Percentiles rank a stretch among this genome's conserved stretches.
Conservation (phyloP, 2,329 filamentous ascomycete species). For the Aureobasidium sp. region DNA sequence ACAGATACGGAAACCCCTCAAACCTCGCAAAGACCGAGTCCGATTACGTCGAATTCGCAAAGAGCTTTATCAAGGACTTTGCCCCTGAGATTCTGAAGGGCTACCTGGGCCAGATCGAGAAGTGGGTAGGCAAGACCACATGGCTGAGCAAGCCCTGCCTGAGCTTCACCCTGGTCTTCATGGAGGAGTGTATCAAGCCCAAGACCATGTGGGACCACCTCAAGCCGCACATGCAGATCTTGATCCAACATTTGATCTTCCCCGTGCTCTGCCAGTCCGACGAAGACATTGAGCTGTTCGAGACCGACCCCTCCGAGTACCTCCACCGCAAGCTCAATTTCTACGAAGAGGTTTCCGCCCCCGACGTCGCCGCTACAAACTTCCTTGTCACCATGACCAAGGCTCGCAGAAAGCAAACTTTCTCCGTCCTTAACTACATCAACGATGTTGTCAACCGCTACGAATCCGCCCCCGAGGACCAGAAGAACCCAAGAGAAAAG, state of each 20-base stretch:
- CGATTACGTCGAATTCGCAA: conserved; percentile 74
- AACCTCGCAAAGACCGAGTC: conserved; percentile 67
- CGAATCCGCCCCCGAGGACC: conserved; percentile 70
- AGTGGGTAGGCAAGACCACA: conserved; percentile 88
- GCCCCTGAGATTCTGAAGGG: conserved; percentile 94
- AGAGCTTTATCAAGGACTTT: conserved; percentile 82
- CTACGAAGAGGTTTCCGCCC: conserved; percentile 92
- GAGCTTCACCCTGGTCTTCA: conserved; percentile 86
- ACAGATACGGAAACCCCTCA: conserved; percentile 75
- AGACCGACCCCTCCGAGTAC: conserved; percentile 92
- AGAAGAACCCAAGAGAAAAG: conserved; percentile 92
- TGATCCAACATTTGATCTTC: conserved; percentile 92
- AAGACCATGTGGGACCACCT: conserved; percentile 95
- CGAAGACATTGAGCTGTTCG: conserved; percentile 88
- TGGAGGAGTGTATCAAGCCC: conserved; percentile 95
- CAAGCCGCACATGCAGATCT: conserved; percentile 84
- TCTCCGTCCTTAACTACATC: conserved; percentile 87
- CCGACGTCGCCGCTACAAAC: conserved; percentile 92
- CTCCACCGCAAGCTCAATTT: conserved; percentile 96
- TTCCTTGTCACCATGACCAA: conserved; percentile 94
- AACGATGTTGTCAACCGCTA: conserved; percentile 93
- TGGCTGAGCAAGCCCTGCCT: conserved; percentile 94
- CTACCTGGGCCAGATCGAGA: conserved; percentile 90
- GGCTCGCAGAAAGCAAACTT: conserved; percentile 88
- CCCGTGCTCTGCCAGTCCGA: conserved; percentile 86